Evolutionary conservation across 805 yeast species (phyloP).

Genomic region (Yarrowia deformans): DNA sequence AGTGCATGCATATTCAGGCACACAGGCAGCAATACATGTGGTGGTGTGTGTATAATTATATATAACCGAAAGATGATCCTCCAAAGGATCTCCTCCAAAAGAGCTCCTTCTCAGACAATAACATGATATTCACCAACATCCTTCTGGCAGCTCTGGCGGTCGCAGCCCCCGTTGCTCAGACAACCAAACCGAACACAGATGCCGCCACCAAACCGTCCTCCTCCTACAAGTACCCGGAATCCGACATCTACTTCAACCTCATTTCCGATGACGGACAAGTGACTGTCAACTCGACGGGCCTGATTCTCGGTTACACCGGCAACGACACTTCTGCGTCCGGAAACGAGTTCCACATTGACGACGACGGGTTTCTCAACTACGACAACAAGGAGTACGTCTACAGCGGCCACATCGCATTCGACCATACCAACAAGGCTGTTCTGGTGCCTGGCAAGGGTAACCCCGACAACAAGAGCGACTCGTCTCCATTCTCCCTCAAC

Average conservation of each 20-base stretch:
- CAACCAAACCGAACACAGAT: neutral
- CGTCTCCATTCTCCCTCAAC: neutral
- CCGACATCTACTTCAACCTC: slow-evolving; percentile 20
- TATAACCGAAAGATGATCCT: neutral
- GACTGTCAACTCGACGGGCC: slow-evolving; percentile 4
- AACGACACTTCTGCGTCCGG: slow-evolving; percentile 6
- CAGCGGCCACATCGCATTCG: slow-evolving; percentile 11
- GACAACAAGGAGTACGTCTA: slow-evolving; percentile 13
- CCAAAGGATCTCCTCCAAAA: neutral
- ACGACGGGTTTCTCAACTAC: slow-evolving; percentile 22
- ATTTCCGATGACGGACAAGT: slow-evolving; percentile 12
- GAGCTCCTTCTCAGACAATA: neutral
- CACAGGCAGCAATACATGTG: neutral
- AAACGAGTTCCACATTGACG: slow-evolving; percentile 24
- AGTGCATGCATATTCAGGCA: neutral
- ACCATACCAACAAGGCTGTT: slow-evolving; percentile 16
- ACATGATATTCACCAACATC: neutral
- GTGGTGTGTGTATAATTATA: no score
- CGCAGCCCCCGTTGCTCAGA: slow-evolving; percentile 1
- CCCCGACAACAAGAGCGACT: slow-evolving; percentile 1
- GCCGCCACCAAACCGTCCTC: neutral
- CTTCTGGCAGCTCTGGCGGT: neutral
- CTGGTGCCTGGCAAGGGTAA: neutral
- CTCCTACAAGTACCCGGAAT: slow-evolving; percentile 6
- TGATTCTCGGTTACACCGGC: slow-evolving; percentile 13